Evolutionary conservation across 495 filamentous ascomycete genomes (phyloP), one percentile per base, ranked within the genome.

Genomic region (Aspergillus bridgeri): DNA sequence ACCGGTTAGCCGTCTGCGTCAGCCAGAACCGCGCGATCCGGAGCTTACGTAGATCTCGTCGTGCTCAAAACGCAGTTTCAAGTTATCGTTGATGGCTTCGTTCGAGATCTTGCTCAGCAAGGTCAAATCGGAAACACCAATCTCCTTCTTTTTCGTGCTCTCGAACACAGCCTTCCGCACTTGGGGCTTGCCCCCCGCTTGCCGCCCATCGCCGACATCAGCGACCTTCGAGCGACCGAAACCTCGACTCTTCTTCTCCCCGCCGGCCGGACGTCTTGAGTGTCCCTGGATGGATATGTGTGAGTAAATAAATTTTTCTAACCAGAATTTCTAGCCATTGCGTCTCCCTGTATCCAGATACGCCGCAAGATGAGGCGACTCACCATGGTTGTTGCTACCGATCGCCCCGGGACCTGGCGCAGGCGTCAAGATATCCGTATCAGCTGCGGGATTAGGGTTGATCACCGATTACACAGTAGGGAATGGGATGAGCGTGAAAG

Each of bases 21-120:
- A n/a, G 46, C 48, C 22, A 9, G 50, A 51, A 59, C 62, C 66
- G 53, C 58, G 54, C 56, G 54, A 7, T 48, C 49, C 54, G 56
- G 11, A 54, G 74, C 87, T 73, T 79, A 90, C 87, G 77, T 99
- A 99, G 70, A 99, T 99, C 77, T 98, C 92, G 61, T 79, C 86
- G 80, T 92, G 90, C 65, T 97, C 89, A 71, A 99, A 99, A 43
- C 95, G 87, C 72, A 96, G 90, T 78, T 96, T 95, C 73, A 99
- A 68, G 73, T 99, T 99, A 56, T 97, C 93, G 75, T 99, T 99
- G 78, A 99, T 99, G 18, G 92, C 92, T 71, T 99, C 95, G 69
- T 98, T 96, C 58, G 92, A 94, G 59, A 99, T 94, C 76, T 98
- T 97, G 77, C 91, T 96, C 64, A 99, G 88, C 59, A 99, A 80